Evolutionary conservation across 805 yeast genomes (phyloP), one percentile per base, ranked within the genome.

Genomic region (Debaryomyces maramus): DNA sequence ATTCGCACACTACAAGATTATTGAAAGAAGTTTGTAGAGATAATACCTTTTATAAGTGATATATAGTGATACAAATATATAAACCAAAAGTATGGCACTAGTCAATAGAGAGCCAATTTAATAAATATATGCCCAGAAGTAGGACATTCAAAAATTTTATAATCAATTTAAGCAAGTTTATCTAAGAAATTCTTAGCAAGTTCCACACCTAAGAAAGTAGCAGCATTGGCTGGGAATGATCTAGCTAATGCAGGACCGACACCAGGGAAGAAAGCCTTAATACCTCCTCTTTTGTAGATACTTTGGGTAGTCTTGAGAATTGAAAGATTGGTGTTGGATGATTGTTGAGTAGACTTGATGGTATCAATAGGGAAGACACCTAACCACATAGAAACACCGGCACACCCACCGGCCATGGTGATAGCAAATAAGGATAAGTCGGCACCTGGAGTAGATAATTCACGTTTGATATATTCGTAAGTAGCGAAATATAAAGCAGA

Each of bases 141-240:
- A 24, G 28, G 13, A 24, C 10, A n/a, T 24, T 24, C 7, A 10
- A 5, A 24, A 24, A 24, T 6, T 24, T n/a, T 24, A 24, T 5
- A 24, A 32, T 18, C 30, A 11, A 6, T 37, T 50, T 63, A 67
- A 43, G 63, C 51, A 29, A 64, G 47, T 46, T 63, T 63, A 37
- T 67, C 69, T 21, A 70, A 57, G 45, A 61, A 60, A 45, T 67
- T 65, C 48, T 63, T 70, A 18, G 96, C 87, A 42, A 90, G 56
- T 62, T 91, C 99, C 21, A 91, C 98, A 34, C 98, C 99, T 24
- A 88, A 77, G 69, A 91, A 91, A 2, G 98, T 90, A 6, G 99
- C 98, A n/a, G 99, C 99, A 64, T 93, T 91, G 16, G 98, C 98
- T 3, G 98, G 98, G 84, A 93, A 91, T 29, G 95, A 83, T 63